phyloP scores from a whole-genome alignment of 2,329 filamentous ascomycete genomes.

The Shiraia bambusicola region DNA sequence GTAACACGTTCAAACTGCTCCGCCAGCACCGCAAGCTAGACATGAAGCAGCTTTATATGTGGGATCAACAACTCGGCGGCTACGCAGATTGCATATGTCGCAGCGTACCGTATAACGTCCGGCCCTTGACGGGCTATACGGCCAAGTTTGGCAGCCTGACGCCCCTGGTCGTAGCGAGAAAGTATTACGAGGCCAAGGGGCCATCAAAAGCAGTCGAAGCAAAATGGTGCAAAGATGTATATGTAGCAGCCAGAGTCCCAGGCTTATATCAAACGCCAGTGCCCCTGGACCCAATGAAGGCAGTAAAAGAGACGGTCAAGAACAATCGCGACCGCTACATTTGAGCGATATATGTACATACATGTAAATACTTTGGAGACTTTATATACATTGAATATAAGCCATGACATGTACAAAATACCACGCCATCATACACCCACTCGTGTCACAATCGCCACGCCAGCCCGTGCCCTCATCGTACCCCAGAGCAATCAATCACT shows the following conservation, averaged over 20 bases:
- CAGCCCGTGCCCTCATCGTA: too few species aligned
- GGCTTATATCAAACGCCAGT: conserved; percentile 33
- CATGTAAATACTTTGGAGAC: too few species aligned
- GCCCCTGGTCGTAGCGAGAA: conserved; percentile 39
- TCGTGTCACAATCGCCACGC: too few species aligned
- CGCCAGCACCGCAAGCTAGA: conserved; percentile 27
- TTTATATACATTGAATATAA: too few species aligned
- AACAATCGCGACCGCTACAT: conserved; percentile 22
- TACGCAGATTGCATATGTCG: conserved; percentile 38
- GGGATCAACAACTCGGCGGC: conserved; percentile 33
- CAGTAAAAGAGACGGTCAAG: conserved; percentile 28
- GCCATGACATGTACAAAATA: too few species aligned
- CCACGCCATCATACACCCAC: too few species aligned
- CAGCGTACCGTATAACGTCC: conserved; percentile 35
- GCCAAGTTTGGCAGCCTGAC: conserved; percentile 38
- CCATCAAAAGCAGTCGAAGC: conserved; percentile 22
- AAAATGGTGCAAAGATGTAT: conserved; percentile 35
- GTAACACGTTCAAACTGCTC: conserved; percentile 37
- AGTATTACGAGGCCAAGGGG: conserved; percentile 36
- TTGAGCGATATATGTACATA: conserved; percentile 2
- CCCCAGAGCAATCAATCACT: too few species aligned
- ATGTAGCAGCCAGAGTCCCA: conserved; percentile 31
- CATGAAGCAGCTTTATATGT: conserved; percentile 32
- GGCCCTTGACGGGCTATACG: conserved; percentile 31
- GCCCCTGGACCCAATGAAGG: conserved; percentile 29